These are phyloP conservation scores for Termitomyces sp. DNA, from an alignment of 768 basidiomycete genomes.

Conservation along the genomic window DNA sequence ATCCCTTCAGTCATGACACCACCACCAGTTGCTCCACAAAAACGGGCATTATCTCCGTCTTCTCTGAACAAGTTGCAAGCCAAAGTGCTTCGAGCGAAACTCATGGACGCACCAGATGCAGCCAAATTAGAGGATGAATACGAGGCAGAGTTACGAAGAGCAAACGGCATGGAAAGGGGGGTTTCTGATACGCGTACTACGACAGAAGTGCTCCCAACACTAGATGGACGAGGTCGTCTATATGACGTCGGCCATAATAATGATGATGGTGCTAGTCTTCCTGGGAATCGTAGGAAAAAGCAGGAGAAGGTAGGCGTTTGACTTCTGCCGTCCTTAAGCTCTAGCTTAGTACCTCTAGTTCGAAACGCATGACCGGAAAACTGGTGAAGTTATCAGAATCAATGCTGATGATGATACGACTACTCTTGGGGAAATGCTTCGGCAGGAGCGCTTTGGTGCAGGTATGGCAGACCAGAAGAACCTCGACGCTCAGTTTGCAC, in stretches of 20 bases:
- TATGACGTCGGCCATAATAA: constrained; percentile 90
- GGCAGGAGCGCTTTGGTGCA: constrained; percentile 88
- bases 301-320: constrained; percentile 58
- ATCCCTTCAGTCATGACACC: constrained; percentile 92
- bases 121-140: constrained; percentile 81
- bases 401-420: constrained; percentile 89
- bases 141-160: constrained; percentile 59
- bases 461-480: constrained; percentile 91
- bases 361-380: constrained; percentile 87
- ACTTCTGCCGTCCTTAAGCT: constrained; percentile 1
- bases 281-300: constrained; percentile 80
- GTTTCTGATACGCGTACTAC: constrained; percentile 47
- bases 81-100: constrained; percentile 85
- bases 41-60: constrained; percentile 62
- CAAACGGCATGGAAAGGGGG: constrained; percentile 39
- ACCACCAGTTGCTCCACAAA: constrained; percentile 28
- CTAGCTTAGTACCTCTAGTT: constrained; percentile 40
- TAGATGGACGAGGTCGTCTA: constrained; percentile 79
- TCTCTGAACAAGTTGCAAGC: constrained; percentile 93
- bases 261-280: constrained; percentile 44
- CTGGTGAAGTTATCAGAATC: constrained; percentile 84
- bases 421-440: constrained; percentile 86
- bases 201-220: constrained; percentile 84
- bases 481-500: constrained; percentile 85
- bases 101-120: constrained; percentile 80